These are phyloP conservation scores for Chytriomyces sp. DNA, from an alignment of 192 early-diverging fungal genomes.

Conservation along the genomic window DNA sequence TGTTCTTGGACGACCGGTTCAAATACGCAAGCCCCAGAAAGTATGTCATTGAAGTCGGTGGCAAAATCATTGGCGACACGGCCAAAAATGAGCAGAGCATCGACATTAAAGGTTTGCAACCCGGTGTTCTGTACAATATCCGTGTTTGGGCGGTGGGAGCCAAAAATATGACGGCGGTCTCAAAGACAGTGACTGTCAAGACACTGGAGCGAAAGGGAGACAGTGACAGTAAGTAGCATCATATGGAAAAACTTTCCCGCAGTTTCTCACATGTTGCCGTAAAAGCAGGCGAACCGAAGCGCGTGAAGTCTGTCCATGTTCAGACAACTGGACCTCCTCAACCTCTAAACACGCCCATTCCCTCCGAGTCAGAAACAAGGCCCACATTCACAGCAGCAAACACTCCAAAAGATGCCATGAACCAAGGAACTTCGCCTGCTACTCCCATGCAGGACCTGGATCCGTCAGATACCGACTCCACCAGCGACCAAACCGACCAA, in stretches of 20 bases:
- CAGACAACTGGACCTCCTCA: neutral
- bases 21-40: conserved; percentile 22
- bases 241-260: neutral
- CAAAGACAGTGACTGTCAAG: conserved; percentile 34
- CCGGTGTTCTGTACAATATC: conserved; percentile 31
- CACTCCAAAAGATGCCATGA: neutral
- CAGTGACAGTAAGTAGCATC: neutral
- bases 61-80: conserved; percentile 44
- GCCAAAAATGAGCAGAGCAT: conserved; percentile 32
- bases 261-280: too few species aligned
- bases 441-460: neutral
- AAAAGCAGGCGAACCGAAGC: neutral
- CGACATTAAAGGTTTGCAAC: conserved; percentile 34
- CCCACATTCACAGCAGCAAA: neutral
- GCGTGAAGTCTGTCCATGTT: neutral
- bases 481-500: neutral
- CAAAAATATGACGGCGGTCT: conserved; percentile 35
- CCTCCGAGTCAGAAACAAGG: neutral
- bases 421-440: neutral
- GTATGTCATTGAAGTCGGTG: conserved; percentile 48
- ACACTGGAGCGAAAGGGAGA: conserved; percentile 24
- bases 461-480: neutral
- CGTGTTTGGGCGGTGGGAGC: conserved; percentile 49
- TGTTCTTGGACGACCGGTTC: too few species aligned
- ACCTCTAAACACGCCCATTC: neutral